Evolutionary conservation across 1,139 yeast species (phyloP), one percentile per base, ranked within the genome.

Genomic region (Suhomyces bolitotheri): DNA sequence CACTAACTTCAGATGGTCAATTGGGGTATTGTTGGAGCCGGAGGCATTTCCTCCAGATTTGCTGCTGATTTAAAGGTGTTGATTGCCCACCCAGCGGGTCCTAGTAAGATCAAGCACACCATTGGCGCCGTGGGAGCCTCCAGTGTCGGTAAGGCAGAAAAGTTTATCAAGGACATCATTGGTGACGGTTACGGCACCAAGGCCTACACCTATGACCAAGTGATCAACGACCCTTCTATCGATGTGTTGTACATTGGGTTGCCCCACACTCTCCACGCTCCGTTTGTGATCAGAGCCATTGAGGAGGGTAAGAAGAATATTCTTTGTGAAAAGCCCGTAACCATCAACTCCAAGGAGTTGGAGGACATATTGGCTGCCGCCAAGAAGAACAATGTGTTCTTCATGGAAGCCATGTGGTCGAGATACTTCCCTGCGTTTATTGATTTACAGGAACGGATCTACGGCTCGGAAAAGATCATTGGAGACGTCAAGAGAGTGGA

Each of bases 341-440:
- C 82, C 2, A 66, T 80, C 32, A 80, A 76, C 44, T 59, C 59
- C 3, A 54, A 55, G 22, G 81, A 79, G 36, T 65, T 78, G 7
- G 50, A 60, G 20, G 70, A 66, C 27, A 51, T 79, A 12, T 56
- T 71, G 31, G 63, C 54, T 3, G 62, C 70, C 33, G 85, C 84
- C 9, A 59, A 60, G 44, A 48, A 57, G 33, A 66, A 72, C 49
- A 58, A 63, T 2, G 60, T 71, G 34, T 78, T 73, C 46, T 60
- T 78, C 36, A 74, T 80, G 82, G 86, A 80, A 51, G 85, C 77
- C 3, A 72, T 79, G 36, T 80, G 86, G 86, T 75, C 83, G 2
- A 62, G 84, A 32, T 79, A 74, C 50, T 74, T 79, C 62, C 85
- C 85, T 2, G 49, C 75, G 13, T 61, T 72, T 24, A 39, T 51